phyloP scores from a whole-genome alignment of 345 rosid genomes.

The Triadica sebifera region DNA sequence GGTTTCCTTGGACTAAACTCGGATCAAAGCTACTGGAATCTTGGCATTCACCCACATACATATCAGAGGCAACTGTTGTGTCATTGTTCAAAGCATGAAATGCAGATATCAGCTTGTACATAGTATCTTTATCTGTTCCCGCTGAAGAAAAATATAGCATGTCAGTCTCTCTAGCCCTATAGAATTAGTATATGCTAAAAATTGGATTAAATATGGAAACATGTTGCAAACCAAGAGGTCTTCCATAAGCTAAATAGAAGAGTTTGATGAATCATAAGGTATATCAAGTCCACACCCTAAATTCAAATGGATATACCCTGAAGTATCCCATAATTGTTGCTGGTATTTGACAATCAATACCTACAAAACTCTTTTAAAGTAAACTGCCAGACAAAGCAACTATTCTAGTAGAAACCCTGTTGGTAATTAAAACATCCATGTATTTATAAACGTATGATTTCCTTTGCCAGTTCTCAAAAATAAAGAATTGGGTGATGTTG shows the following conservation, averaged over 20 bases:
- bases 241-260: not conserved
- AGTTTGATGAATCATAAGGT: not conserved
- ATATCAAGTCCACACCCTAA: not conserved
- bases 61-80: constrained; percentile 56
- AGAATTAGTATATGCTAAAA: not conserved
- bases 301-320: not conserved
- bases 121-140: constrained; percentile 49
- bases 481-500: not conserved
- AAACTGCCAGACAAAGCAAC: not conserved
- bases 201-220: not conserved
- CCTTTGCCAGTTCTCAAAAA: not conserved
- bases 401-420: not conserved
- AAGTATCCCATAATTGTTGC: not conserved
- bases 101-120: constrained; percentile 65
- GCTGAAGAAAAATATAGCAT: constrained; percentile 38
- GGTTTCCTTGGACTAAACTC: constrained; percentile 67
- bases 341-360: not conserved
- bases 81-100: constrained; percentile 67
- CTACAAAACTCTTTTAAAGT: constrained; percentile 1
- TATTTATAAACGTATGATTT: not conserved
- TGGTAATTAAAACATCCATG: too few relatives aligned
- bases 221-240: not conserved
- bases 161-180: not conserved
- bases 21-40: constrained; percentile 52
- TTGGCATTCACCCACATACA: constrained; percentile 93